Conservation (phyloP, 805 yeast species). For the Kuraishia floccosa region DNA sequence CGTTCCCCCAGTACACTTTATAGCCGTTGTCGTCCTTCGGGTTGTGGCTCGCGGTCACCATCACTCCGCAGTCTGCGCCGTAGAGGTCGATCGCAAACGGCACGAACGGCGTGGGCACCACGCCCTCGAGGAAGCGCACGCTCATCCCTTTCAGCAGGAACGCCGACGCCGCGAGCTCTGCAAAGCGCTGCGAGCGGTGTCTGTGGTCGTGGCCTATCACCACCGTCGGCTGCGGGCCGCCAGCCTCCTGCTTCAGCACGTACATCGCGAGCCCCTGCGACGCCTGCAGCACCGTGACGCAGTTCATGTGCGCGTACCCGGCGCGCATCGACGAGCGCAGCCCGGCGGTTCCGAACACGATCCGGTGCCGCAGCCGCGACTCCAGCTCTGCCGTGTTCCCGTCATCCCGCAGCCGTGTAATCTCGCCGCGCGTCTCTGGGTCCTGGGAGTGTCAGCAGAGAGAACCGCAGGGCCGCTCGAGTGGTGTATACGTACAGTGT, state of each 20-base stretch:
- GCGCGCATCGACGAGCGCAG: constrained; percentile 82
- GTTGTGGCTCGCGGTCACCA: constrained; percentile 88
- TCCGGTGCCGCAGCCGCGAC: constrained; percentile 41
- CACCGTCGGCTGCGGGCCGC: constrained; percentile 26
- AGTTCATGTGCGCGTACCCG: constrained; percentile 84
- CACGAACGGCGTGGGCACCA: constrained; percentile 82
- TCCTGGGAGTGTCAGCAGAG: constrained; percentile 5
- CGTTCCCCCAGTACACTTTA: constrained; percentile 88
- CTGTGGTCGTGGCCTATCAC: constrained; percentile 93
- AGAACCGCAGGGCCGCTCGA: background rate
- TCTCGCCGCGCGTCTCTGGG: constrained; percentile 39
- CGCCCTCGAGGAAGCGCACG: constrained; percentile 49
- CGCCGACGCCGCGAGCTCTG: constrained; percentile 65
- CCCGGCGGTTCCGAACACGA: constrained; percentile 91
- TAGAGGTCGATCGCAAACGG: constrained; percentile 70
- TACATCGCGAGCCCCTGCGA: constrained; percentile 70
- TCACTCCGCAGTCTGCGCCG: constrained; percentile 69
- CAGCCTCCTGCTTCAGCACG: constrained; percentile 16
- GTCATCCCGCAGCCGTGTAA: constrained; percentile 27
- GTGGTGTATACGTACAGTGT: constrained; percentile 13
- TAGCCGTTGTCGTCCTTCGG: constrained; percentile 86
- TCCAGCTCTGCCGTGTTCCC: constrained; percentile 34
- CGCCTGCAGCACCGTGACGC: constrained; percentile 81
- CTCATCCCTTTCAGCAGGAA: constrained; percentile 58
- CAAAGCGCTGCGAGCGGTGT: constrained; percentile 68